Conservation (phyloP, 805 yeast species). For the Saccharomycopsis vini region DNA sequence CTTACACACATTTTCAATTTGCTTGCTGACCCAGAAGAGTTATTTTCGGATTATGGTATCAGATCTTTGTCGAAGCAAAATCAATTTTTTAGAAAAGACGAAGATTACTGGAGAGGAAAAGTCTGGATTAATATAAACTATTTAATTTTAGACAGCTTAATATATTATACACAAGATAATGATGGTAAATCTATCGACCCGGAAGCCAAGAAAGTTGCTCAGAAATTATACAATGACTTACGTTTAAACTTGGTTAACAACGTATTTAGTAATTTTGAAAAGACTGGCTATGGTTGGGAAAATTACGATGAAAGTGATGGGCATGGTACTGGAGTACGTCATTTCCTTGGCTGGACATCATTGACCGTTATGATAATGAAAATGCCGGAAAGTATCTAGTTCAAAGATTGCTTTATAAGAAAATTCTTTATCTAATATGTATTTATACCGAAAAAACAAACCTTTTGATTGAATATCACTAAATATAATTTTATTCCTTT, state of each 20-base stretch:
- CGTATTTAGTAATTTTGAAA: conserved; percentile 57
- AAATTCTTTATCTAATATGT: too few species aligned
- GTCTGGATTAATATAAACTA: conserved; percentile 91
- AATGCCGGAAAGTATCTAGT: conserved; percentile 47
- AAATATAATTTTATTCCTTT: too few species aligned
- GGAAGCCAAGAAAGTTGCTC: conserved; percentile 28
- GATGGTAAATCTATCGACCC: conserved; percentile 23
- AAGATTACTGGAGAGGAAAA: conserved; percentile 94
- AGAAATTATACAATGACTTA: conserved; percentile 45
- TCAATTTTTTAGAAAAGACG: conserved; percentile 52
- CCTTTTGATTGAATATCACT: too few species aligned
- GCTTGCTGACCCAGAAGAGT: conserved; percentile 58
- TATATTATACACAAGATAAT: conserved; percentile 38
- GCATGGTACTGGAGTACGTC: conserved; percentile 68
- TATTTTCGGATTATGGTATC: conserved; percentile 75
- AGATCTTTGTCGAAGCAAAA: conserved; percentile 70
- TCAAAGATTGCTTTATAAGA: too few species aligned
- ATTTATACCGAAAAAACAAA: too few species aligned
- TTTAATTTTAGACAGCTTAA: conserved; percentile 61
- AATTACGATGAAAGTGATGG: conserved; percentile 79
- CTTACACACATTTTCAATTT: conserved; percentile 38
- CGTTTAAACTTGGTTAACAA: conserved; percentile 62
- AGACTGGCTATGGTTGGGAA: conserved; percentile 83
- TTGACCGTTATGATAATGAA: conserved; percentile 72
- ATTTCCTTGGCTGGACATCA: conserved; percentile 93